Evolutionary conservation across 1,284 basidiomycete genomes (phyloP).

Genomic region (Apiotrichum mycotoxinovorans): DNA sequence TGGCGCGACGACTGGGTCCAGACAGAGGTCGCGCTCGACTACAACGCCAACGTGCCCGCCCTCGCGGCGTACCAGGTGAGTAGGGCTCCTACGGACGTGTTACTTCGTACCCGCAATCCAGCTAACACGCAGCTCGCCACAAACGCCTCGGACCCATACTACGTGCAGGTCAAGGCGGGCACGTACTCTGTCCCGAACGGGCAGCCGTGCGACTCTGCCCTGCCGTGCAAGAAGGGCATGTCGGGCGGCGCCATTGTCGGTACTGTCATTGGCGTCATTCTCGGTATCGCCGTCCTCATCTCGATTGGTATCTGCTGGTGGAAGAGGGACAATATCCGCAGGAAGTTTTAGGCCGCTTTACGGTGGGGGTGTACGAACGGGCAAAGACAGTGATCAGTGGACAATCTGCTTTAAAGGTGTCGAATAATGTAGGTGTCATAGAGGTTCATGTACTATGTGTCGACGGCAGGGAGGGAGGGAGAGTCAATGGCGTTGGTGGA

Average conservation of each 20-base stretch:
- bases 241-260: constrained; percentile 57
- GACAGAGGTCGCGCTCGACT: constrained; percentile 52
- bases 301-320: neutral
- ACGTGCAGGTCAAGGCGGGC: constrained; percentile 63
- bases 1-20: constrained; percentile 60
- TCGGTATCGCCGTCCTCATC: constrained; percentile 53
- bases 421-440: too few relatives aligned
- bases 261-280: constrained; percentile 67
- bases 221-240: constrained; percentile 58
- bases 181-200: constrained; percentile 66
- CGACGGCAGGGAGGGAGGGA: too few relatives aligned
- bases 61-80: constrained; percentile 60
- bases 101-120: neutral
- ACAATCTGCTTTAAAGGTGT: too few relatives aligned
- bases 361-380: too few relatives aligned
- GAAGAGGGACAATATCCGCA: neutral
- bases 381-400: too few relatives aligned
- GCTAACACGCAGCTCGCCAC: constrained; percentile 1
- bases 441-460: too few relatives aligned
- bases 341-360: too few relatives aligned
- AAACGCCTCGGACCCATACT: constrained; percentile 64
- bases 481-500: too few relatives aligned
- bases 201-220: constrained; percentile 69
- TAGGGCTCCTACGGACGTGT: neutral
- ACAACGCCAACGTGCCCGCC: constrained; percentile 79